These are phyloP conservation scores for Elsinoe fawcettii DNA, from an alignment of 2,329 filamentous ascomycete genomes.

Conservation along the genomic window DNA sequence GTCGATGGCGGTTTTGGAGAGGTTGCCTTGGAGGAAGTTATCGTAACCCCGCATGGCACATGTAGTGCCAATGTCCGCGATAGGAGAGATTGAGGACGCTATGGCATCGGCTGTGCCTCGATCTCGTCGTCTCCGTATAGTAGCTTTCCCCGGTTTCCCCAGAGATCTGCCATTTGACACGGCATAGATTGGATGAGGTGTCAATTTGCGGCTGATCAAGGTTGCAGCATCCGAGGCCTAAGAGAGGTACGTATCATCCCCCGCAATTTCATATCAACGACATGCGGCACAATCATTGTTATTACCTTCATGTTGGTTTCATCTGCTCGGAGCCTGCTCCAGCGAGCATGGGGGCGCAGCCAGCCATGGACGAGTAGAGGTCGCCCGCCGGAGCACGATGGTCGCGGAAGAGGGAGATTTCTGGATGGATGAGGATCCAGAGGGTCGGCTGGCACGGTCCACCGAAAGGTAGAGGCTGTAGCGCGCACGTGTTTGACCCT, in stretches of 20 bases:
- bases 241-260: constrained; percentile 6
- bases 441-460: constrained; percentile 7
- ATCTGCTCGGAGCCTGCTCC: background rate
- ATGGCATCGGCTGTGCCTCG: background rate
- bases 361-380: background rate
- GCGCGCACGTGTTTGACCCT: constrained; percentile 9
- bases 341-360: background rate
- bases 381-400: background rate
- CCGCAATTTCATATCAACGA: constrained; percentile 3
- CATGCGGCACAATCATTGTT: background rate
- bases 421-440: background rate
- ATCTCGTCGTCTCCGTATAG: background rate
- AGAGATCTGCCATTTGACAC: background rate
- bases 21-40: background rate
- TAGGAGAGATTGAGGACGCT: background rate
- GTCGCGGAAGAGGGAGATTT: background rate
- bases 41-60: background rate
- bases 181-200: constrained; percentile 9
- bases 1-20: background rate
- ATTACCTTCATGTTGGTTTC: background rate
- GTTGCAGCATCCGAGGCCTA: constrained; percentile 6
- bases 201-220: background rate
- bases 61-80: background rate
- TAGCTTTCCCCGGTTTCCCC: background rate
- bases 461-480: constrained; percentile 4